Evolutionary conservation across 345 rosid genomes (phyloP).

Genomic region (Eucalyptus tenuipes): DNA sequence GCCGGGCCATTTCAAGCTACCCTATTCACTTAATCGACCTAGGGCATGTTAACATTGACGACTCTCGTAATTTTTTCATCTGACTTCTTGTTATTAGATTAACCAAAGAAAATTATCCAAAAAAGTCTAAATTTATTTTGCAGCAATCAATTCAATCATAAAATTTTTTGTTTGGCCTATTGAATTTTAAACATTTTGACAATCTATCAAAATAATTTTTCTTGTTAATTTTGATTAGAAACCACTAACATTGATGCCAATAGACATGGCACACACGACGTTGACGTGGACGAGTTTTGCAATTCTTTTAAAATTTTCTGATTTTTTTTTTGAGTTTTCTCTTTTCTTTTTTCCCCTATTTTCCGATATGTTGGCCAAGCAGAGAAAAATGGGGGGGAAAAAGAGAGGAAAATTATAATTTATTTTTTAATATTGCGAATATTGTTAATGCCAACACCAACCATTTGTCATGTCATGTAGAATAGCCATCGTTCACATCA

Average conservation of each 20-base stretch:
- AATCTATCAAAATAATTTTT: no score
- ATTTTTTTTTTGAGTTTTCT: not conserved
- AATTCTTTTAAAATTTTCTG: no score
- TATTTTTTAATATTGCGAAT: fast-evolving
- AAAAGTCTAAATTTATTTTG: no score
- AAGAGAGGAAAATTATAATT: not conserved
- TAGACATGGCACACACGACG: fast-evolving
- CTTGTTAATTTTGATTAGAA: no score
- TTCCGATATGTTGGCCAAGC: fast-evolving
- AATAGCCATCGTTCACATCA: no score
- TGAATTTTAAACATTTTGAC: no score
- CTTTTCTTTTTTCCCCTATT: not conserved
- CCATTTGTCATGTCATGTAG: no score
- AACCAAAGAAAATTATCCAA: not conserved
- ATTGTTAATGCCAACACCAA: not conserved
- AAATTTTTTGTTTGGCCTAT: no score
- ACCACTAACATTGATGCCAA: fast-evolving
- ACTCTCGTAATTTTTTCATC: no score
- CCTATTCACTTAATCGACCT: not conserved
- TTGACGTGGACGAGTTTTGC: fast-evolving
- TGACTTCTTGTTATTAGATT: not conserved
- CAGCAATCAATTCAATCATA: fast-evolving
- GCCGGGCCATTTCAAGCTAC: not conserved
- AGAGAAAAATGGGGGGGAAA: not conserved
- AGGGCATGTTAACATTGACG: not conserved